Evolutionary conservation across 495 filamentous ascomycete genomes (phyloP).

Genomic region (Trichocladium antarcticum): DNA sequence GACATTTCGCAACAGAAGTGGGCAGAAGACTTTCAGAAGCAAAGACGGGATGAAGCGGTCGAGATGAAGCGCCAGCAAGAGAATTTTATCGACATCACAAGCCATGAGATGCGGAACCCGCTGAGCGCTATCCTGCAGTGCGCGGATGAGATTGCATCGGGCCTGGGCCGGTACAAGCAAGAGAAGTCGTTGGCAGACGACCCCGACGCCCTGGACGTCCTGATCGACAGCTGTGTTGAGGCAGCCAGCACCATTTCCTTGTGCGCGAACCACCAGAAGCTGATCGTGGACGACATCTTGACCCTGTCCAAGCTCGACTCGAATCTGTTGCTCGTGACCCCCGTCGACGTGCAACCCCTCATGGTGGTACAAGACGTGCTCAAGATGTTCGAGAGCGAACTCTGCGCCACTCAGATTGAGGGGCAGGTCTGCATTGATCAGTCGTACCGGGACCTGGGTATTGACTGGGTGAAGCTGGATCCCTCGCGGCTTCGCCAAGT

Average conservation of each 20-base stretch:
- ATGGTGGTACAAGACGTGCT: constrained; percentile 55
- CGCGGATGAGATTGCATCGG: constrained; percentile 59
- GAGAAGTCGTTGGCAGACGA: constrained; percentile 5
- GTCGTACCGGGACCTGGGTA: constrained; percentile 47
- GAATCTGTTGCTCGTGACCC: constrained; percentile 62
- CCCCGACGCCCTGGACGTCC: constrained; percentile 10
- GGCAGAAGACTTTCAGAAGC: constrained; percentile 53
- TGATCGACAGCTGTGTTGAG: constrained; percentile 51
- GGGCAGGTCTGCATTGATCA: constrained; percentile 57
- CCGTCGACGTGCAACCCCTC: constrained; percentile 60
- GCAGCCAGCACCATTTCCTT: constrained; percentile 74
- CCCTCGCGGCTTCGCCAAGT: constrained; percentile 70
- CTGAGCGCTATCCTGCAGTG: constrained; percentile 72
- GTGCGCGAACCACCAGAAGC: constrained; percentile 72
- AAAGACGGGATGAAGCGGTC: constrained; percentile 49
- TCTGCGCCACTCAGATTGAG: constrained; percentile 58
- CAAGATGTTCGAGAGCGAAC: constrained; percentile 75
- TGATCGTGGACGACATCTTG: constrained; percentile 69
- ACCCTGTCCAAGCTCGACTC: constrained; percentile 81
- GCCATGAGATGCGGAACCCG: constrained; percentile 80
- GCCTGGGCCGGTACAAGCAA: constrained; percentile 36
- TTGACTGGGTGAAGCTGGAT: constrained; percentile 73
- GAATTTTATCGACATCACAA: constrained; percentile 83
- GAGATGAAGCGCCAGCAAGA: constrained; percentile 60
- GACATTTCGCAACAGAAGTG: constrained; percentile 49